These are phyloP conservation scores for Yamadazyma insecticola DNA, from an alignment of 805 yeast genomes.

Conservation along the genomic window DNA sequence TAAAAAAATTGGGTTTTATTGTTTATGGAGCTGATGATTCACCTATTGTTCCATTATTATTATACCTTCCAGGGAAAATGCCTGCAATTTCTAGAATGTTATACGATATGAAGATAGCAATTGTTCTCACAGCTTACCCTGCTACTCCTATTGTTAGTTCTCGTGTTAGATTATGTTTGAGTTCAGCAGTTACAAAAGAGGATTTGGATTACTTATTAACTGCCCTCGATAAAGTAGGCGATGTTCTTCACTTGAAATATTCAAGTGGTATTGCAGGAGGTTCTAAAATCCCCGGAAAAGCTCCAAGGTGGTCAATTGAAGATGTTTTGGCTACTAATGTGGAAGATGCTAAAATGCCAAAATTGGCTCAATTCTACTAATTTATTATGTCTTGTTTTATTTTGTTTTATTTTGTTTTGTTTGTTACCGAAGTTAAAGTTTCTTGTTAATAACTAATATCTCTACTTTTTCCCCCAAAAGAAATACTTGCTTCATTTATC, in stretches of 20 bases:
- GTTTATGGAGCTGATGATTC: conserved; percentile 95
- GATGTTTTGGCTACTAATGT: conserved; percentile 73
- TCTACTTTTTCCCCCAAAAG: too few species aligned
- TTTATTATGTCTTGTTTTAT: too few species aligned
- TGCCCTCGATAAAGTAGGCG: conserved; percentile 75
- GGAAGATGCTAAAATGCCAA: conserved; percentile 47
- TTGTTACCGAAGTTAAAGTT: too few species aligned
- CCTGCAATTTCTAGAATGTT: conserved; percentile 84
- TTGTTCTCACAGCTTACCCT: conserved; percentile 96
- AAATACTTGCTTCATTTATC: too few species aligned
- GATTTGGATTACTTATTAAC: conserved; percentile 80
- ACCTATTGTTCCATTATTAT: conserved; percentile 86
- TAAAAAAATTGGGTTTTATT: conserved; percentile 89
- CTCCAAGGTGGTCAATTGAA: conserved; percentile 75
- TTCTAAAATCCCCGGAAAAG: conserved; percentile 44
- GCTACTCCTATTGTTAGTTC: conserved; percentile 91
- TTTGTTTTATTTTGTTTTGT: too few species aligned
- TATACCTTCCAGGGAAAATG: conserved; percentile 92
- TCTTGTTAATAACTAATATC: too few species aligned
- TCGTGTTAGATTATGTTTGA: conserved; percentile 89
- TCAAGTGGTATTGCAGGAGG: conserved; percentile 79
- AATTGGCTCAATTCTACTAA: conserved; percentile 12
- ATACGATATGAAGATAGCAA: conserved; percentile 77
- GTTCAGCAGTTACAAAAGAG: conserved; percentile 87
- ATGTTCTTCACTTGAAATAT: conserved; percentile 65